Evolutionary conservation across 2,329 filamentous ascomycete genomes (phyloP), one percentile per base, ranked within the genome.

Genomic region (Aspergillus carbonarius): DNA sequence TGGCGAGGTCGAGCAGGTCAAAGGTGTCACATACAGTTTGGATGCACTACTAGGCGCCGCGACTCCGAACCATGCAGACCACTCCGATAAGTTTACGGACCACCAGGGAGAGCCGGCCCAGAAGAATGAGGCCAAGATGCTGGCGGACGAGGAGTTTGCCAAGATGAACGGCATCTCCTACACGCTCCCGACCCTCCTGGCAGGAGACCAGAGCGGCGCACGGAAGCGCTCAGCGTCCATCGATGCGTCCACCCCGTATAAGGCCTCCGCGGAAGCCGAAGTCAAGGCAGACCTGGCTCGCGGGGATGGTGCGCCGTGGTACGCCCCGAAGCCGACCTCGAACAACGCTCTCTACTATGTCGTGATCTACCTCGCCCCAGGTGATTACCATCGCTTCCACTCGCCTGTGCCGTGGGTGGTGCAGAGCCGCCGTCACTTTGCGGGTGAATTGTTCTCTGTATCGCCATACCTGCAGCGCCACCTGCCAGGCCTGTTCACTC

Each of bases 341-440:
- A 84, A 84, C 74, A 82, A 79, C 74, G 86, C 88, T 9, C 84
- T 99, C 7, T 96, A 96, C 81, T 99, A 98, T 76, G 90, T 83
- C 61, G 96, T 99, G 63, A 87, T 99, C 70, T 99, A 99, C 78
- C 86, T 99, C 44, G 95, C 96, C 0, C 95, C 95, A 0, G 95
- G 95, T 51, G 96, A 99, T 79, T 99, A 99, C 79, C 95, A 99
- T 79, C 91, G 93, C 64, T 99, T 98, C 81, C 96, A 99, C 79
- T 96, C 91, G 1, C 95, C 95, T 0, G 88, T 92, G 1, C 90
- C 91, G 67, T 99, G 95, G 95, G 92, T 99, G 15, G 95, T 95
- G 34, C 91, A 97, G 76, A 88, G 88, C 64, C 88, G 96, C 44
- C 90, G 95, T n/a, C 95, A 99, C 79, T 99, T 99, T 72, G 93